These are phyloP conservation scores for Chloris gayana DNA, from an alignment of 176 grass and related monocot species.

Conservation along the genomic window DNA sequence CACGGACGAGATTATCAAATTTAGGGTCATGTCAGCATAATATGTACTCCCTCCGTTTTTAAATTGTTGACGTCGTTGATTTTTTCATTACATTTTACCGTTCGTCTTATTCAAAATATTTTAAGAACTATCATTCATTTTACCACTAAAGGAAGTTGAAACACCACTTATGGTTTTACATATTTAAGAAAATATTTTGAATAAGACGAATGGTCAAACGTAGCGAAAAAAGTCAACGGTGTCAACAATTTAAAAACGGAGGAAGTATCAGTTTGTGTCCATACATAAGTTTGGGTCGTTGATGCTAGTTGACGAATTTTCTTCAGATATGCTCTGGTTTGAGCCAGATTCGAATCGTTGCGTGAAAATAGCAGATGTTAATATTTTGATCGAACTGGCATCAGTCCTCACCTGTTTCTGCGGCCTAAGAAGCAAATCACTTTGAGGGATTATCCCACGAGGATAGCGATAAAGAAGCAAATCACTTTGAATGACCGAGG, in stretches of 20 bases:
- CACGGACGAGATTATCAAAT: background rate
- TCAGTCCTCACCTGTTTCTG: background rate
- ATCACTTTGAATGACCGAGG: constrained; percentile 12
- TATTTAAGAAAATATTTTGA: too few species aligned
- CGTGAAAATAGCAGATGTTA: background rate
- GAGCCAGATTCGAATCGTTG: background rate
- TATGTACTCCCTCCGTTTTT: too few species aligned
- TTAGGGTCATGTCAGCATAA: background rate
- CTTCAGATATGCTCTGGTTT: background rate
- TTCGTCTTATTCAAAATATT: too few species aligned
- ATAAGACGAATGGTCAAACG: too few species aligned
- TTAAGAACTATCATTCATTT: too few species aligned
- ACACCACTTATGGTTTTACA: too few species aligned
- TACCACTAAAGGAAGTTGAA: too few species aligned
- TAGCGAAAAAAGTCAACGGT: too few species aligned
- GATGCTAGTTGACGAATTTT: background rate
- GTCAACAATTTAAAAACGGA: too few species aligned
- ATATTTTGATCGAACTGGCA: background rate
- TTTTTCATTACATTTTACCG: too few species aligned
- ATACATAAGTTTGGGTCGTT: background rate
- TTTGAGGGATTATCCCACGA: constrained; percentile 1
- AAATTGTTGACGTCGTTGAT: too few species aligned
- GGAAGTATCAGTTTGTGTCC: background rate
- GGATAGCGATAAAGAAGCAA: background rate
- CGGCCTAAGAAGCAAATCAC: too few species aligned